These are phyloP conservation scores for Middelhovenomyces tepae DNA, from an alignment of 805 yeast genomes.

Conservation along the genomic window DNA sequence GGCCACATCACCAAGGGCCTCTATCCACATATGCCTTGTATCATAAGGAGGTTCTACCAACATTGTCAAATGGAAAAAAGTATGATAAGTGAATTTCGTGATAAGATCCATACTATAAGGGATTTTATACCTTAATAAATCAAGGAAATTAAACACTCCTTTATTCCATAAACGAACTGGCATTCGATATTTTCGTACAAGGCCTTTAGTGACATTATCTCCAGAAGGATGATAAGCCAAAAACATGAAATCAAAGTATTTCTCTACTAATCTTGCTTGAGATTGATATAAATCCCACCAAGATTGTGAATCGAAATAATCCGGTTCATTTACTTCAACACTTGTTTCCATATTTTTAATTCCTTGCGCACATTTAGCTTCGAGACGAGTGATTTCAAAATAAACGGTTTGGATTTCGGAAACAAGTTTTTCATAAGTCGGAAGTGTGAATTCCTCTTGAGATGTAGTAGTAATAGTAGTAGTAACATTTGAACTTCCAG, in stretches of 20 bases:
- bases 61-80: constrained; percentile 17
- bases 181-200: constrained; percentile 18
- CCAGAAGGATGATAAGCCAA: constrained; percentile 19
- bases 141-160: constrained; percentile 20
- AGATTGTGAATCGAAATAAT: constrained; percentile 3
- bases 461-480: not conserved
- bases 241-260: constrained; percentile 19
- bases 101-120: constrained; percentile 15
- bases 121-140: constrained; percentile 12
- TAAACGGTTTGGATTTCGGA: constrained; percentile 15
- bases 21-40: constrained; percentile 50
- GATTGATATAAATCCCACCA: constrained; percentile 10
- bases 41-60: constrained; percentile 20
- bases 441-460: no score
- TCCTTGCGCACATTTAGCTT: constrained; percentile 10
- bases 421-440: no score
- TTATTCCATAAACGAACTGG: constrained; percentile 19
- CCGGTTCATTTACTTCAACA: constrained; percentile 1
- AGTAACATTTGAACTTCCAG: no score
- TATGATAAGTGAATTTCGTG: constrained; percentile 15
- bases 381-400: constrained; percentile 16
- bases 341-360: constrained; percentile 4
- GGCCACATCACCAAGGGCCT: constrained; percentile 76
- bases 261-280: constrained; percentile 15
- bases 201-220: constrained; percentile 10